These are phyloP conservation scores for Sarocladium kiliense DNA, from an alignment of 2,329 filamentous ascomycete genomes.

Conservation along the genomic window DNA sequence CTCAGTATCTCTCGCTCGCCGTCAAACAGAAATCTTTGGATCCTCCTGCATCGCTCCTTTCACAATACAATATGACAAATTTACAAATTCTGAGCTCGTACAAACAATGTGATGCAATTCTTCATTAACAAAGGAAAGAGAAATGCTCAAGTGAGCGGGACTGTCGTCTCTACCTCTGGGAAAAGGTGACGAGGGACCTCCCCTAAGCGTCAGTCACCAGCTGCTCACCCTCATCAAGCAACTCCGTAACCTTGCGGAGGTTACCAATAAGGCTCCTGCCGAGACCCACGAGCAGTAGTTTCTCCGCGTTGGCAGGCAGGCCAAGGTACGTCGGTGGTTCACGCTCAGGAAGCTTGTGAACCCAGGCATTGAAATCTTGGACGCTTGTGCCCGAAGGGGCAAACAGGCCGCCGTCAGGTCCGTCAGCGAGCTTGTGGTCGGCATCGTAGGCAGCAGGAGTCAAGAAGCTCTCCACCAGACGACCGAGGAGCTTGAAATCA, in stretches of 20 bases:
- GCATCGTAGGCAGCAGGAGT: slow-evolving; percentile 89
- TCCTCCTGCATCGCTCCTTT: neutral
- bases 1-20: neutral
- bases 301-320: slow-evolving; percentile 92
- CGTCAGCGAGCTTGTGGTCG: slow-evolving; percentile 81
- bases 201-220: slow-evolving; percentile 62
- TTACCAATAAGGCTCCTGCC: slow-evolving; percentile 81
- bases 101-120: neutral
- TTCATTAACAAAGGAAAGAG: neutral
- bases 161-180: too few relatives aligned
- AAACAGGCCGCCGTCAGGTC: slow-evolving; percentile 56
- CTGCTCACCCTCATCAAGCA: slow-evolving; percentile 92
- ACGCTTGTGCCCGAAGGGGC: slow-evolving; percentile 78
- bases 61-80: neutral
- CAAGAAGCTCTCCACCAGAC: slow-evolving; percentile 72
- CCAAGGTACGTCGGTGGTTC: slow-evolving; percentile 95
- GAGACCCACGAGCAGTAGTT: slow-evolving; percentile 82
- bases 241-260: slow-evolving; percentile 74
- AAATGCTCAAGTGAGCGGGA: neutral
- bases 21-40: neutral
- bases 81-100: neutral
- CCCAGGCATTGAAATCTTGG: slow-evolving; percentile 85
- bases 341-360: slow-evolving; percentile 84
- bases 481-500: slow-evolving; percentile 70
- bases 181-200: neutral